A percentile compares a stretch with the other conserved stretches of the same genome.
Evolutionary conservation across 495 filamentous ascomycete species (phyloP).

Genomic region (Penicillium cataractarum): DNA sequence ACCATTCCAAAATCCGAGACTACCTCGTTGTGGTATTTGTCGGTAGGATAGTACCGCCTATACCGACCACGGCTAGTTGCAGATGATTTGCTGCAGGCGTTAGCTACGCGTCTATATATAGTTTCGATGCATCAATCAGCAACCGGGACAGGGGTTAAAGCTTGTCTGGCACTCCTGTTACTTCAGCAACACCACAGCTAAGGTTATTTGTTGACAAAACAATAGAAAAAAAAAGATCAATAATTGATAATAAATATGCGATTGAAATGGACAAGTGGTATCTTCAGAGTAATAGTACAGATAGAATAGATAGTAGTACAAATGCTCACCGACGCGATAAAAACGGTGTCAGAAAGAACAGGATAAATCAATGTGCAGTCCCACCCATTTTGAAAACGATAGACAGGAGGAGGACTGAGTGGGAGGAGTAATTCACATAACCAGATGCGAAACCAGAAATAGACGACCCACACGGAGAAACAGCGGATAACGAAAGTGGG

Average conservation of each 20-base stretch:
- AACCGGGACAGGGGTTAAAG: neutral
- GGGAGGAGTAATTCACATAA: constrained; percentile 29
- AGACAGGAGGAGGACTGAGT: neutral
- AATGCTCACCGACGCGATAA: constrained; percentile 9
- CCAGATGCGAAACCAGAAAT: constrained; percentile 26
- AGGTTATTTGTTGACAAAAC: neutral
- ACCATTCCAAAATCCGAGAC: no score
- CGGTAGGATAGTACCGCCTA: no score
- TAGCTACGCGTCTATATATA: neutral
- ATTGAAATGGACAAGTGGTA: constrained; percentile 22
- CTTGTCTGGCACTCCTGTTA: neutral
- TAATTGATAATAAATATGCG: neutral
- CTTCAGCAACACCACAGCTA: neutral
- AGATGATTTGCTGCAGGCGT: neutral
- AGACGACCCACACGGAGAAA: constrained; percentile 6
- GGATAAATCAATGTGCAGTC: constrained; percentile 17
- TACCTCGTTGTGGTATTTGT: no score
- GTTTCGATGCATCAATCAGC: neutral
- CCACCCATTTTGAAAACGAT: constrained; percentile 7
- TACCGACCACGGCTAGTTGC: no score
- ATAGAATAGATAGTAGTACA: constrained; percentile 19
- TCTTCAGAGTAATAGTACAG: constrained; percentile 27
- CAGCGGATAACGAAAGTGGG: constrained; percentile 9
- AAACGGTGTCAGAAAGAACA: constrained; percentile 8
- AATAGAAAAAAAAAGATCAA: neutral